Evolutionary conservation across 2,329 filamentous ascomycete species (phyloP).

Genomic region (Aureobasidium vineae): DNA sequence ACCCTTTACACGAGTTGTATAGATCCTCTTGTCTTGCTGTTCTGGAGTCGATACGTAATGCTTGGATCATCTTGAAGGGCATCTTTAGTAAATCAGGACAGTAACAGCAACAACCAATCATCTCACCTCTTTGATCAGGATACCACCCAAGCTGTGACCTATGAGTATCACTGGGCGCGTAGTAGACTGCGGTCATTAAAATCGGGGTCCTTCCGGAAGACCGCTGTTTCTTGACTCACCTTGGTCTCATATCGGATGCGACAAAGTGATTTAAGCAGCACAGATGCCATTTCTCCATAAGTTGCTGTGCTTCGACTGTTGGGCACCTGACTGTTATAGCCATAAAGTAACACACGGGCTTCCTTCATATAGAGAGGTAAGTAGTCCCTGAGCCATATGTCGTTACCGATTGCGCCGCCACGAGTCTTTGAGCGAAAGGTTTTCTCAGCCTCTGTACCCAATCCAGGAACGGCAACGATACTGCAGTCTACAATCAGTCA

Average conservation of each 20-base stretch:
- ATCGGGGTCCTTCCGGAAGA: background rate
- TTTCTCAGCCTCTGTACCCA: background rate
- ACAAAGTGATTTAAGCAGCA: background rate
- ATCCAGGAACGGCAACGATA: background rate
- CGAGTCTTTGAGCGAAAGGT: background rate
- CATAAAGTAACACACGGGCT: background rate
- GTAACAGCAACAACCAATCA: background rate
- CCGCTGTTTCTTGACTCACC: background rate
- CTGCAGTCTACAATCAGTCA: background rate
- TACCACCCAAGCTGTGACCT: background rate
- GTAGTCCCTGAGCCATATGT: background rate
- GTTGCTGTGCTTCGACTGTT: background rate
- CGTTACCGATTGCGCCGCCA: background rate
- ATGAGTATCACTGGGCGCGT: background rate
- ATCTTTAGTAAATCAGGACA: background rate
- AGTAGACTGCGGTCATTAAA: background rate
- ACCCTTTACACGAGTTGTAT: background rate
- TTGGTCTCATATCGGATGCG: background rate
- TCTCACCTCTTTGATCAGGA: background rate
- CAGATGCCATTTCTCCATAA: background rate
- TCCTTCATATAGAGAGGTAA: background rate
- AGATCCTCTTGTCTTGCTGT: background rate
- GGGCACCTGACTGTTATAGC: background rate
- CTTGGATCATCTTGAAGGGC: background rate
- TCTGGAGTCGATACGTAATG: background rate